Conservation (phyloP, 257 asterid genomes). For the Ehretia macrophylla region DNA sequence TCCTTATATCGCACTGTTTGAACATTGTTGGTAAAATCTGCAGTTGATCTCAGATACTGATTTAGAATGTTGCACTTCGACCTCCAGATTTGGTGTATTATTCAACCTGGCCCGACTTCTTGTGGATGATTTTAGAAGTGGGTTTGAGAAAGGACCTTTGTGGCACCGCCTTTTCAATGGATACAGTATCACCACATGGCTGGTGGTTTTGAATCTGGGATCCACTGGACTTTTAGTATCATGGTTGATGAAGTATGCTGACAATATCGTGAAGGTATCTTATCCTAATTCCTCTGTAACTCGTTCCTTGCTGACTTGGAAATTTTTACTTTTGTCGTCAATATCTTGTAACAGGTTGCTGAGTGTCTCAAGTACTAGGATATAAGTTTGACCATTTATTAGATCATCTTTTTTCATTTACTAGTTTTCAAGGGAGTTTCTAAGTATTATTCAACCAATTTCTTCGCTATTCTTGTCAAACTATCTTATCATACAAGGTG, state of each 20-base stretch:
- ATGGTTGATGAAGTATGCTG: constrained; percentile 97
- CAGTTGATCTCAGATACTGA: constrained; percentile 3
- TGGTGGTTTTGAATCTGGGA: constrained; percentile 93
- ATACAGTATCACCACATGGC: constrained; percentile 76
- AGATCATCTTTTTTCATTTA: too few species aligned
- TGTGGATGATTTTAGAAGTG: constrained; percentile 82
- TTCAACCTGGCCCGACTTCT: constrained; percentile 83
- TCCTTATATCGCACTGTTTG: background rate
- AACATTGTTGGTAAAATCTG: background rate
- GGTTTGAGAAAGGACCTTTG: constrained; percentile 92
- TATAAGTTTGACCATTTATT: too few species aligned
- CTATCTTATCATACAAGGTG: too few species aligned
- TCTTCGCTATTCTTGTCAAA: too few species aligned
- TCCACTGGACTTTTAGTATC: constrained; percentile 93
- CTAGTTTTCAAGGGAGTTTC: too few species aligned
- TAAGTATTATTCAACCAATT: too few species aligned
- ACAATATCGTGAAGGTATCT: constrained; percentile 89
- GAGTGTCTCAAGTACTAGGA: too few species aligned
- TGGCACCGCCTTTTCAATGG: constrained; percentile 88
- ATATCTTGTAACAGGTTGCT: too few species aligned
- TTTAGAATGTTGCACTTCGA: constrained; percentile 14
- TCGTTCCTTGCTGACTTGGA: too few species aligned
- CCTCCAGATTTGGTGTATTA: constrained; percentile 81
- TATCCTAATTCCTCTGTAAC: too few species aligned
- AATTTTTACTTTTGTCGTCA: too few species aligned